phyloP scores from a whole-genome alignment of 2,329 filamentous ascomycete genomes.

The Diaporthe citriasiana region DNA sequence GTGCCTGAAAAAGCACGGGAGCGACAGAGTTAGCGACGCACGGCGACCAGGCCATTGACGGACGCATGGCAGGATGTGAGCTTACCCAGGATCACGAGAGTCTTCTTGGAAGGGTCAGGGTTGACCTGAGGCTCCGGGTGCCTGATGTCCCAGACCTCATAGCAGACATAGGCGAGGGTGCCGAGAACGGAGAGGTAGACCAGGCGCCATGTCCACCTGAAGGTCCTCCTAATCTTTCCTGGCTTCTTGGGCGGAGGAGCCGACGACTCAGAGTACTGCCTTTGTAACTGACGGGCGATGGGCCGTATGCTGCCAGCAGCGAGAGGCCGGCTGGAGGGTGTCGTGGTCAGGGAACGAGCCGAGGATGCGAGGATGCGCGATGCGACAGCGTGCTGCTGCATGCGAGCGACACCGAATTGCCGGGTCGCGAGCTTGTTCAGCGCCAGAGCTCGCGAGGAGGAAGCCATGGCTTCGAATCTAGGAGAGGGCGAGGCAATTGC shows the following conservation, averaged over 20 bases:
- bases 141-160: slow-evolving; percentile 85
- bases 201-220: slow-evolving; percentile 87
- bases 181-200: slow-evolving; percentile 82
- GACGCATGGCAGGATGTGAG: slow-evolving; percentile 6
- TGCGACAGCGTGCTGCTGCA: slow-evolving; percentile 43
- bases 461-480: slow-evolving; percentile 50
- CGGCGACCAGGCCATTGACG: not conserved
- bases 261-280: slow-evolving; percentile 50
- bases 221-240: slow-evolving; percentile 74
- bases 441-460: slow-evolving; percentile 51
- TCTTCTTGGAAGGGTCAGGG: slow-evolving; percentile 94
- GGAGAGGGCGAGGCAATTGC: slow-evolving; percentile 20
- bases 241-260: slow-evolving; percentile 64
- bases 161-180: slow-evolving; percentile 79
- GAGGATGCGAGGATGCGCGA: slow-evolving; percentile 49
- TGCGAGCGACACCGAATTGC: slow-evolving; percentile 47
- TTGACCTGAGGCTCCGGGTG: slow-evolving; percentile 84
- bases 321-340: slow-evolving; percentile 43
- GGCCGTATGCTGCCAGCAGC: slow-evolving; percentile 45
- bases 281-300: slow-evolving; percentile 48
- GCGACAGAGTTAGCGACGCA: slow-evolving; percentile 42
- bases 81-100: slow-evolving; percentile 91
- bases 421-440: slow-evolving; percentile 49
- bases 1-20: slow-evolving; percentile 73
- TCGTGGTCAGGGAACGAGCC: slow-evolving; percentile 43